A percentile compares a stretch with the other conserved stretches of the same genome.
phyloP scores from a whole-genome alignment of 2,329 filamentous ascomycete species.

The Botrytis galanthina region DNA sequence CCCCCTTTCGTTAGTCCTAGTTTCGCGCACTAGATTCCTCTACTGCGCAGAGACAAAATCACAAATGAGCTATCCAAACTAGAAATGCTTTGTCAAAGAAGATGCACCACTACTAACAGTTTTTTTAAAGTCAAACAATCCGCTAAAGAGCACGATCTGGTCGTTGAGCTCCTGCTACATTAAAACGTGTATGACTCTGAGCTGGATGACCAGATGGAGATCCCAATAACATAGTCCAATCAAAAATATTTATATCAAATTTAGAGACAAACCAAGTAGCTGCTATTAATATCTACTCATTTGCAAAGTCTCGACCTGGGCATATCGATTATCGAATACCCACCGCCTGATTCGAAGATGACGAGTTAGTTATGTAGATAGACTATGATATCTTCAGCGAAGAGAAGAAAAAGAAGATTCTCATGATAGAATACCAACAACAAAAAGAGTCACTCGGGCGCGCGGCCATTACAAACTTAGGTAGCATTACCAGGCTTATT shows the following conservation, averaged over 20 bases:
- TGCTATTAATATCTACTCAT: constrained; percentile 26
- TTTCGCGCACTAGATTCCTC: no score
- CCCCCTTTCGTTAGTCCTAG: no score
- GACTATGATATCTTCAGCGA: not conserved
- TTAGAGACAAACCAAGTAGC: constrained; percentile 24
- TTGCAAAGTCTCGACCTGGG: constrained; percentile 28
- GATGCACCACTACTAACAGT: not conserved
- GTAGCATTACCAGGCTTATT: not conserved
- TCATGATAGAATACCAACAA: not conserved
- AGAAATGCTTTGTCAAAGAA: no score
- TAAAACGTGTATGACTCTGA: not conserved
- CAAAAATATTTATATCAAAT: constrained; percentile 24
- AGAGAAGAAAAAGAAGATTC: not conserved
- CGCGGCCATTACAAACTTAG: constrained; percentile 6
- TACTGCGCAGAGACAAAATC: no score
- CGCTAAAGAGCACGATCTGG: not conserved
- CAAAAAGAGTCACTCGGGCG: constrained; percentile 14
- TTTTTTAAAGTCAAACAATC: not conserved
- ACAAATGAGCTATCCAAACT: not conserved
- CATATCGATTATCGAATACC: constrained; percentile 24
- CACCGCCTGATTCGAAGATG: no score
- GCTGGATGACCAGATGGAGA: constrained; percentile 19
- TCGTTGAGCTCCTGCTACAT: not conserved
- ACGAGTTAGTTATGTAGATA: not conserved
- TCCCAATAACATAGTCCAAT: constrained; percentile 15